phyloP scores from a whole-genome alignment of 2,329 filamentous ascomycete species.

The Aureobasidium uvarum region DNA sequence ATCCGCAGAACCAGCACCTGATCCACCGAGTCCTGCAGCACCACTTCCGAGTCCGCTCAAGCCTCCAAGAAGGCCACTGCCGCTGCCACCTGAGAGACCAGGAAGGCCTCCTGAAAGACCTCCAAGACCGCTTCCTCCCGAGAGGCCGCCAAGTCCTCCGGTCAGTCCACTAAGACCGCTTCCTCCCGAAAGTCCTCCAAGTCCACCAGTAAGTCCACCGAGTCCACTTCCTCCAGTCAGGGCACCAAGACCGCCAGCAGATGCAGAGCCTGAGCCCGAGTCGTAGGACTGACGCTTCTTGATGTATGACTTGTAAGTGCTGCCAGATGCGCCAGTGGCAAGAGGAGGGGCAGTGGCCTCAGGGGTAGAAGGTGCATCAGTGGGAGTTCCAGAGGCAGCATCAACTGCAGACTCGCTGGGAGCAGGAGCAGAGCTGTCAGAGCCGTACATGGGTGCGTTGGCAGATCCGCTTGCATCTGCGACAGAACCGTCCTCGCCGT shows the following conservation, averaged over 20 bases:
- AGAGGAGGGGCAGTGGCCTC: constrained; percentile 7
- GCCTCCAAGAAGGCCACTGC: too few species aligned
- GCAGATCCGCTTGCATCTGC: not conserved
- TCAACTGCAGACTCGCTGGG: constrained; percentile 20
- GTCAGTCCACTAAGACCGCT: constrained; percentile 6
- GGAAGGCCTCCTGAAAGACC: too few species aligned
- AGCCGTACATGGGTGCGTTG: constrained; percentile 6
- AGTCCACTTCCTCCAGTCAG: not conserved
- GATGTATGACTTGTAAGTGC: constrained; percentile 21
- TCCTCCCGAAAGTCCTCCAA: not conserved
- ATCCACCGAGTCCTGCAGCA: not conserved
- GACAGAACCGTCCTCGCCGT: constrained; percentile 2
- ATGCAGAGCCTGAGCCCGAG: not conserved
- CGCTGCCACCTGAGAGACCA: too few species aligned
- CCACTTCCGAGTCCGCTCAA: too few species aligned
- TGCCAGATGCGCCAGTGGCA: constrained; percentile 10
- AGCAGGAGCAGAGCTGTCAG: not conserved
- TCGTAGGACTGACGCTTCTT: constrained; percentile 14
- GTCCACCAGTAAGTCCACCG: not conserved
- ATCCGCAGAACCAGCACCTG: not conserved
- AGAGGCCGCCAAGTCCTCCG: not conserved
- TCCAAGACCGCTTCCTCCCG: too few species aligned
- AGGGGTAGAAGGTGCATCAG: constrained; percentile 7
- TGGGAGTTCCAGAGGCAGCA: constrained; percentile 5
- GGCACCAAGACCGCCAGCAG: not conserved